These are phyloP conservation scores for Elongisporangium undulatum DNA, from an alignment of 352 stramenopile genomes.

Conservation along the genomic window DNA sequence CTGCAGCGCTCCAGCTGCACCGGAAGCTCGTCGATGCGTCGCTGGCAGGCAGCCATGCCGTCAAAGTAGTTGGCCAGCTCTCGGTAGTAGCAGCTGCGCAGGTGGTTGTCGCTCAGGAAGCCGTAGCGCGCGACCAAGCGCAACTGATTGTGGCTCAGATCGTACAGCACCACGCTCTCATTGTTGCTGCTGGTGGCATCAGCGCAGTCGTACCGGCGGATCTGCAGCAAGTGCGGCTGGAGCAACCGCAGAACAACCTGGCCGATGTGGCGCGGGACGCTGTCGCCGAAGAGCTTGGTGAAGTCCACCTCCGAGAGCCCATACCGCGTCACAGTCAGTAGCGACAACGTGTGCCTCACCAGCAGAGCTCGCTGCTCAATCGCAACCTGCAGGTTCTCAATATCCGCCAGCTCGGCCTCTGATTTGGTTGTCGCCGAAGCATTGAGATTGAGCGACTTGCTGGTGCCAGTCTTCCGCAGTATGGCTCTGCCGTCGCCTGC, in stretches of 20 bases:
- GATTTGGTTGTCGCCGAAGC: neutral
- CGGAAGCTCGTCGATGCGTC: conserved; percentile 72
- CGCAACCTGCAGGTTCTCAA: conserved; percentile 40
- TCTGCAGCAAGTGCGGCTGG: conserved; percentile 67
- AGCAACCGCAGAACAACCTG: conserved; percentile 46
- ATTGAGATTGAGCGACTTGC: neutral
- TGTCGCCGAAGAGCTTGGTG: conserved; percentile 45
- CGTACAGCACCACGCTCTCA: conserved; percentile 51
- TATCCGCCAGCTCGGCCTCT: conserved; percentile 21
- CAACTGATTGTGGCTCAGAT: conserved; percentile 78
- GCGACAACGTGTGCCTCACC: conserved; percentile 64
- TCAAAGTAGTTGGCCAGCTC: conserved; percentile 76
- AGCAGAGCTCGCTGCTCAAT: conserved; percentile 73
- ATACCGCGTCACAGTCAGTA: conserved; percentile 65
- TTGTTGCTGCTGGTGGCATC: conserved; percentile 8
- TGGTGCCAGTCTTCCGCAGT: conserved; percentile 1
- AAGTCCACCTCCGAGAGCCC: conserved; percentile 67
- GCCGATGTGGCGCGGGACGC: conserved; percentile 29
- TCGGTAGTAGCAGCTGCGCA: conserved; percentile 69
- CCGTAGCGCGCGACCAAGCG: conserved; percentile 64
- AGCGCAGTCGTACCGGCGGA: conserved; percentile 49
- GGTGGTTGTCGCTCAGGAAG: conserved; percentile 58
- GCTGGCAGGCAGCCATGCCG: conserved; percentile 59
- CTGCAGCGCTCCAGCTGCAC: conserved; percentile 74
- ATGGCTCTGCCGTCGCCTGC: neutral